These are phyloP conservation scores for Aspergillus nanangensis DNA, from an alignment of 495 filamentous ascomycete species.

Conservation along the genomic window DNA sequence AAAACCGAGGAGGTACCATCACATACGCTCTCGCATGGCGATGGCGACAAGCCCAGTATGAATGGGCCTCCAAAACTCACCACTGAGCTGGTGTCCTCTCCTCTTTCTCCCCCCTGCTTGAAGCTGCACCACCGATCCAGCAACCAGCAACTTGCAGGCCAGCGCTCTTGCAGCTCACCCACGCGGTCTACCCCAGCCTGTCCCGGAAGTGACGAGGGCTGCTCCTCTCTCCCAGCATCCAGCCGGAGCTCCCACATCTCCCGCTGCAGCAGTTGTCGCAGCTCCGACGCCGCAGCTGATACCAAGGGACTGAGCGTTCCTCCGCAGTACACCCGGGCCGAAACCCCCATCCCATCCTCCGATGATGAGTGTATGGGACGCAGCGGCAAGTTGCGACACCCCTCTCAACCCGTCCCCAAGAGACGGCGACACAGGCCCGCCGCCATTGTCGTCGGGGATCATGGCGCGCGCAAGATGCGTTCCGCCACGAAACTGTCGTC, in stretches of 20 bases:
- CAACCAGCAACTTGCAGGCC: conserved; percentile 3
- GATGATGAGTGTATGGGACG: conserved; percentile 37
- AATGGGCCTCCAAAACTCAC: not conserved
- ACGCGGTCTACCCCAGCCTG: not conserved
- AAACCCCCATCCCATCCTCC: conserved; percentile 38
- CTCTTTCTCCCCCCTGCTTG: conserved; percentile 23
- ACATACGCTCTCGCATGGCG: too few species aligned
- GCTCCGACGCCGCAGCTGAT: conserved; percentile 20
- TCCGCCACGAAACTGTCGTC: too few species aligned
- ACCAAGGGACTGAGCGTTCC: conserved; percentile 16
- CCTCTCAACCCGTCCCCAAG: conserved; percentile 4
- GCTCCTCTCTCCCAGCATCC: conserved; percentile 3
- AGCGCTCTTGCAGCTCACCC: conserved; percentile 19
- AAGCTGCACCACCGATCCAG: conserved; percentile 16
- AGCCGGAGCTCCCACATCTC: conserved; percentile 16
- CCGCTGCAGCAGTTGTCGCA: conserved; percentile 27
- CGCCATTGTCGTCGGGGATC: too few species aligned
- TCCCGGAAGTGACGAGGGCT: too few species aligned
- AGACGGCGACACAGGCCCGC: conserved; percentile 2
- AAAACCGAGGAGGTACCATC: not conserved
- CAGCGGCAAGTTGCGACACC: not conserved
- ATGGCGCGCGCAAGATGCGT: too few species aligned
- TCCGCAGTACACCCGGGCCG: conserved; percentile 17
- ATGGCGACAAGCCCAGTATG: too few species aligned
- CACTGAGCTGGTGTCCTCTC: conserved; percentile 21